Percentiles rank a stretch among this genome's conserved stretches.
Conservation (phyloP, 1,139 yeast species). For the Suhomyces kunorum region DNA sequence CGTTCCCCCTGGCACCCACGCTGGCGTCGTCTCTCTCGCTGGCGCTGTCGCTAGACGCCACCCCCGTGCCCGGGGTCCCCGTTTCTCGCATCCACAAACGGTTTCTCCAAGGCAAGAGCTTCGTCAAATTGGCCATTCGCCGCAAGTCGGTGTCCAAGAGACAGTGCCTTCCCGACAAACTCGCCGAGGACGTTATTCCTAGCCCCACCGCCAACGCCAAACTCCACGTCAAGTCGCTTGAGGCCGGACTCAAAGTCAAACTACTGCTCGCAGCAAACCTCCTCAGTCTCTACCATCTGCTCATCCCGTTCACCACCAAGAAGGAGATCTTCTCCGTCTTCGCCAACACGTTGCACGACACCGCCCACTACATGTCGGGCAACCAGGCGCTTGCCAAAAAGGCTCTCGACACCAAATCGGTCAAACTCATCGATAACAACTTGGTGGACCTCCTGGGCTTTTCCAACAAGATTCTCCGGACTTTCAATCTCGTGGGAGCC, state of each 20-base stretch:
- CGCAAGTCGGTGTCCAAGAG: slow-evolving; percentile 32
- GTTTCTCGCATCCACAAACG: slow-evolving; percentile 28
- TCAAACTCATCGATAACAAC: slow-evolving; percentile 39
- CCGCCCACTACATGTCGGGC: slow-evolving; percentile 6
- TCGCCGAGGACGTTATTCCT: background rate
- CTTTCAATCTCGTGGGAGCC: slow-evolving; percentile 23
- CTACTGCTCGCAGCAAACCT: slow-evolving; percentile 48
- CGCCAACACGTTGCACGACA: slow-evolving; percentile 4
- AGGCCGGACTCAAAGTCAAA: slow-evolving; percentile 53
- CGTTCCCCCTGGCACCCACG: background rate
- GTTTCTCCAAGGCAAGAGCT: slow-evolving; percentile 23
- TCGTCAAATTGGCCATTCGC: slow-evolving; percentile 44
- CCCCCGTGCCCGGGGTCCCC: slow-evolving; percentile 17
- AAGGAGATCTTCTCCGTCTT: slow-evolving; percentile 16
- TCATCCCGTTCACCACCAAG: slow-evolving; percentile 39
- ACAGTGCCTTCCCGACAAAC: slow-evolving; percentile 5
- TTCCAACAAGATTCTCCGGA: slow-evolving; percentile 34
- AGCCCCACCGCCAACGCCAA: slow-evolving; percentile 23
- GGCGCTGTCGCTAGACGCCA: background rate
- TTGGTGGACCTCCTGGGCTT: slow-evolving; percentile 33
- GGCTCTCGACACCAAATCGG: slow-evolving; percentile 24
- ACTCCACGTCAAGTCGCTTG: slow-evolving; percentile 53
- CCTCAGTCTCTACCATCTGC: slow-evolving; percentile 42
- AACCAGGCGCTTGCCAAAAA: slow-evolving; percentile 18
- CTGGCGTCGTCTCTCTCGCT: background rate